Conservation (phyloP, 768 basidiomycete species). For the Paxillus ammoniavirescens region DNA sequence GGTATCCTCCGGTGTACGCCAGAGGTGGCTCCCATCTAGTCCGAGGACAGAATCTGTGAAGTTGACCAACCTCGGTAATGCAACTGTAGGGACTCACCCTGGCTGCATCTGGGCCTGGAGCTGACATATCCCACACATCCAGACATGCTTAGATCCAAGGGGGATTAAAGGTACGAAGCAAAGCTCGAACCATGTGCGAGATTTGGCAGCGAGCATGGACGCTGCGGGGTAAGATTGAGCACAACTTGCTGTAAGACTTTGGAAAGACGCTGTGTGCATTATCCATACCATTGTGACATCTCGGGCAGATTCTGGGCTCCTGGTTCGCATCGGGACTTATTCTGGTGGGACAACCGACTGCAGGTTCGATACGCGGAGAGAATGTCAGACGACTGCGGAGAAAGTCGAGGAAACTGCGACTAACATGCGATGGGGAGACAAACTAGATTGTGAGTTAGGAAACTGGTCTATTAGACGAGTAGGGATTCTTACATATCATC, state of each 20-base stretch:
- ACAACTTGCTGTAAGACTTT: not conserved
- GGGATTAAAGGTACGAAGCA: constrained; percentile 75
- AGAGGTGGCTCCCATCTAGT: constrained; percentile 36
- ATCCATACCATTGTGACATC: constrained; percentile 64
- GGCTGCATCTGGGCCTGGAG: constrained; percentile 53
- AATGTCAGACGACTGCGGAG: constrained; percentile 14
- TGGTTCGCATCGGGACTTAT: constrained; percentile 55
- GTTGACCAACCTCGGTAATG: not conserved
- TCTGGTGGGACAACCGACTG: constrained; percentile 68
- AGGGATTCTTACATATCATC: constrained; percentile 27
- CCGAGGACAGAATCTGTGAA: not conserved
- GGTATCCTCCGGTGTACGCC: constrained; percentile 33
- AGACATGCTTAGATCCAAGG: constrained; percentile 57
- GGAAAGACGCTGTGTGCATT: not conserved
- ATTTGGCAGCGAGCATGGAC: constrained; percentile 60
- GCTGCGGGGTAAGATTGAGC: constrained; percentile 33
- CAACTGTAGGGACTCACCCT: constrained; percentile 38
- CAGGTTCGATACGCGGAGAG: not conserved
- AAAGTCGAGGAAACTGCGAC: constrained; percentile 14
- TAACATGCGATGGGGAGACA: constrained; percentile 53
- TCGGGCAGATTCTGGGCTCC: constrained; percentile 59
- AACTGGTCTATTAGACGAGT: constrained; percentile 32
- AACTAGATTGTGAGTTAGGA: constrained; percentile 36
- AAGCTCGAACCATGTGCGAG: constrained; percentile 72
- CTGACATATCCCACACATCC: constrained; percentile 72